phyloP scores from a whole-genome alignment of 306 rosid species.

The Prunus campanulata region DNA sequence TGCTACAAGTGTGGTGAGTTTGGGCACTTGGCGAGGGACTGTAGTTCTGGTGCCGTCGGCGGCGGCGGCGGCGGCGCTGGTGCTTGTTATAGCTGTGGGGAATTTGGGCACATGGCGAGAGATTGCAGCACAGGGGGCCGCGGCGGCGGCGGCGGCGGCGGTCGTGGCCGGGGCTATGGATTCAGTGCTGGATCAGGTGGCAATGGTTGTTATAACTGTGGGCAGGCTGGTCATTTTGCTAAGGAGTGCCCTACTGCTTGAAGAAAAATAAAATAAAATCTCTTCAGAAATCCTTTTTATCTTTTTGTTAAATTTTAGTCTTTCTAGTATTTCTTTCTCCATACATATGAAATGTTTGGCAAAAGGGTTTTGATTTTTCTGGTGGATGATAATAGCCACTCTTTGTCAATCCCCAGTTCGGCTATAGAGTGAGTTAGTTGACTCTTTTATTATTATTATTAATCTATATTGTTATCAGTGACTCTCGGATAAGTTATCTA shows the following conservation, averaged over 20 bases:
- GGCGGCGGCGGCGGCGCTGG: conserved; percentile 19
- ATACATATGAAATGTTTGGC: conserved; percentile 41
- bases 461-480: conserved; percentile 7
- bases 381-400: conserved; percentile 16
- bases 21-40: conserved; percentile 67
- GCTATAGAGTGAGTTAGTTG: conserved; percentile 12
- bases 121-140: conserved; percentile 47
- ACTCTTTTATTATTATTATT: background rate
- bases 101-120: conserved; percentile 63
- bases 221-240: conserved; percentile 60
- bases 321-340: conserved; percentile 21
- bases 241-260: conserved; percentile 62
- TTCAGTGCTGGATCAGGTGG: conserved; percentile 15
- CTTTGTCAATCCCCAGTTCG: conserved; percentile 24
- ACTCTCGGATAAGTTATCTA: conserved; percentile 11
- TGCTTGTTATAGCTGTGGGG: conserved; percentile 59
- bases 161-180: conserved; percentile 27
- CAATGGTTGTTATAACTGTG: conserved; percentile 60
- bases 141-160: conserved; percentile 23
- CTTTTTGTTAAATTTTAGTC: conserved; percentile 14
- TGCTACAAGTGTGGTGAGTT: conserved; percentile 57
- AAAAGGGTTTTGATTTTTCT: conserved; percentile 23
- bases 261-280: conserved; percentile 13
- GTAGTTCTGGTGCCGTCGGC: conserved; percentile 13
- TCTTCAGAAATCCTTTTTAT: conserved; percentile 14